Conservation (phyloP, 2,329 filamentous ascomycete genomes). For the Truncatella angustata region DNA sequence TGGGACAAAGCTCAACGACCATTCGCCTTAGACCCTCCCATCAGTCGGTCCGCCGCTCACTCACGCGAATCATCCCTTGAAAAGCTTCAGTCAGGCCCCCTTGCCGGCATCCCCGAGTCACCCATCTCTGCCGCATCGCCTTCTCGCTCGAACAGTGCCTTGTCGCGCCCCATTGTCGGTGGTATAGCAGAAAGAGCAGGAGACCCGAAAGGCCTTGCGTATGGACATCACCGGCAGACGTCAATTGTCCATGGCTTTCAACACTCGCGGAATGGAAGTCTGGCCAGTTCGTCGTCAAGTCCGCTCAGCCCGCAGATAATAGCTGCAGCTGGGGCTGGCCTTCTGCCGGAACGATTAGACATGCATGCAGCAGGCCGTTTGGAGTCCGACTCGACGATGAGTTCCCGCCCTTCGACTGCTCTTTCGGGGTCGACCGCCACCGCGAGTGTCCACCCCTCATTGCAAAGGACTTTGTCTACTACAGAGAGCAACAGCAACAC, state of each 20-base stretch:
- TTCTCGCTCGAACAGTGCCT: conserved; percentile 38
- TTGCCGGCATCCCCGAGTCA: conserved; percentile 30
- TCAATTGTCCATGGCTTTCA: conserved; percentile 97
- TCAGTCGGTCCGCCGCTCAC: conserved; percentile 43
- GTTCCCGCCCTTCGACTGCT: conserved; percentile 44
- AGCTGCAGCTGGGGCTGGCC: conserved; percentile 60
- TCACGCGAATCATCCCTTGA: conserved; percentile 60
- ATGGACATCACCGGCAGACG: conserved; percentile 93
- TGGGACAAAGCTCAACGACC: conserved; percentile 54
- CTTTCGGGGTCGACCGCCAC: conserved; percentile 42
- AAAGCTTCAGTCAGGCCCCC: conserved; percentile 40
- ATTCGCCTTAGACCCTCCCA: conserved; percentile 36
- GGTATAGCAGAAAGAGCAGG: conserved; percentile 50
- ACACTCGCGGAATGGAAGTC: conserved; percentile 87
- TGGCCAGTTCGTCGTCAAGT: conserved; percentile 74
- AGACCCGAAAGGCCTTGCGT: conserved; percentile 54
- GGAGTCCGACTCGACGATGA: conserved; percentile 40
- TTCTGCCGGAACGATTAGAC: conserved; percentile 51
- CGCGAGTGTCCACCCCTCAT: conserved; percentile 26
- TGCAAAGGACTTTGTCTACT: conserved; percentile 46
- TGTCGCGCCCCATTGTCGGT: conserved; percentile 39
- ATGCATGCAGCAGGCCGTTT: conserved; percentile 45
- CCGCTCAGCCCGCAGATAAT: conserved; percentile 88
- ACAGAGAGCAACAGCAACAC: conserved; percentile 43
- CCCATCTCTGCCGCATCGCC: conserved; percentile 28